Base-by-base conservation (phyloP, 2,329 filamentous ascomycete species). In the Apiospora sp. region DNA sequence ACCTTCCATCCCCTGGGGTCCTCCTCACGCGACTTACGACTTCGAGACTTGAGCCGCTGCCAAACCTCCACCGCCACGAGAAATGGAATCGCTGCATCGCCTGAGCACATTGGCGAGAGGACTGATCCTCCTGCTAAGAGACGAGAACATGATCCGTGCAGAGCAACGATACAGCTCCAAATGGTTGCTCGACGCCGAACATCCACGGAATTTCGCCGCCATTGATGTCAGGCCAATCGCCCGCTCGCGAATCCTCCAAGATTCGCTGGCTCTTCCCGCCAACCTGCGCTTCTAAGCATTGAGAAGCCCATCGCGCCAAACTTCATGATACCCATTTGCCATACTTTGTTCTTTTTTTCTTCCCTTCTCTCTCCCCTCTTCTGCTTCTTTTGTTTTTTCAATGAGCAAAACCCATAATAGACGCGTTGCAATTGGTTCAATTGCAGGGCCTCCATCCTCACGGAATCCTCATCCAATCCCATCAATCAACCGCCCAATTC, bases 31-130 rank as follows among this genome's bases (percentile, higher is more conserved):
- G 16, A 51, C 10, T 10, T 19, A 49, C 46, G 46, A 44, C 13
- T 44, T 49, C 46, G 8, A 41, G 37, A 41, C 37, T 41, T 10
- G 37, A 41, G 37, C 19, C 46, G 46, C 8, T 22, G 10, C 19
- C 46, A 8, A 19, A 14, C 46, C 3, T 22, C 27, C 54, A 16
- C 22, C 37, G 37, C 37, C 37, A 10, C 54, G 30, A 24, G 43
- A 30, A 61, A 61, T 61, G 54, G 54, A 61, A 34, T 34, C 27
- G 54, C 8, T 61, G 30, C 54, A 37, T 61, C 54, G 54, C 7
- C 22, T 61, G 30, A 37, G 54, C 34, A 37, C 27, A 10, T 37
- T 61, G 5, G 54, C 54, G 6, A 22, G 54, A 37, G 54, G 54
- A 22, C 54, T 61, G 30, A 61, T 61, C 54, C 8, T 61, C 27